Conservation (phyloP, 306 rosid genomes). For the Betula pendula region DNA sequence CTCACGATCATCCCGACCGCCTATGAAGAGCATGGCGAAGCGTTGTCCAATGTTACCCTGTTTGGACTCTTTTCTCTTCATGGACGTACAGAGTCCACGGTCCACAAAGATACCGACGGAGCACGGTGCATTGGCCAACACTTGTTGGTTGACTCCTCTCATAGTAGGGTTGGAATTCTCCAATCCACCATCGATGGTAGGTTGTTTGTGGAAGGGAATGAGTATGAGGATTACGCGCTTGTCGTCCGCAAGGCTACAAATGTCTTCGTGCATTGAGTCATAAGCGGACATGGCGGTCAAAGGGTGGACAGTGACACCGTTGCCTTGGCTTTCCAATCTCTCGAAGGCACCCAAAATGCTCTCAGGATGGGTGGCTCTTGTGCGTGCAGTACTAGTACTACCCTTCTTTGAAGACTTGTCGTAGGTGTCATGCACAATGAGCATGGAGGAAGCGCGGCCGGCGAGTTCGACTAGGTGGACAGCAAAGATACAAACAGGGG, state of each 20-base stretch:
- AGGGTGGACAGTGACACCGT: slow-evolving; percentile 20
- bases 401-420: slow-evolving; percentile 8
- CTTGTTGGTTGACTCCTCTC: slow-evolving; percentile 27
- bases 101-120: slow-evolving; percentile 38
- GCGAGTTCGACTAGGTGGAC: slow-evolving; percentile 46
- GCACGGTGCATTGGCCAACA: slow-evolving; percentile 34
- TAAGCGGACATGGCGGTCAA: slow-evolving; percentile 47
- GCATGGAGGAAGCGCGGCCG: slow-evolving; percentile 44
- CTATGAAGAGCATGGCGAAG: slow-evolving; percentile 35
- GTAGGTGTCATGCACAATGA: slow-evolving; percentile 42
- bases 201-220: slow-evolving; percentile 35
- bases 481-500: slow-evolving; percentile 36
- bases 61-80: background rate
- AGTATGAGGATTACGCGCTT: slow-evolving; percentile 31
- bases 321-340: slow-evolving; percentile 13
- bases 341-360: slow-evolving; percentile 23
- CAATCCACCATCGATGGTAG: slow-evolving; percentile 23
- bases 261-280: slow-evolving; percentile 47
- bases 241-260: slow-evolving; percentile 43
- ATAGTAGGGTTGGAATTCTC: slow-evolving; percentile 32
- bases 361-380: background rate
- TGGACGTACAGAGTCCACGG: slow-evolving; percentile 26
- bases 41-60: slow-evolving; percentile 10
- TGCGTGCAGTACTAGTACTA: background rate
- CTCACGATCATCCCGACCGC: slow-evolving; percentile 54